These are phyloP conservation scores for Quercus tomentella DNA, from an alignment of 331 rosid species.

Conservation along the genomic window DNA sequence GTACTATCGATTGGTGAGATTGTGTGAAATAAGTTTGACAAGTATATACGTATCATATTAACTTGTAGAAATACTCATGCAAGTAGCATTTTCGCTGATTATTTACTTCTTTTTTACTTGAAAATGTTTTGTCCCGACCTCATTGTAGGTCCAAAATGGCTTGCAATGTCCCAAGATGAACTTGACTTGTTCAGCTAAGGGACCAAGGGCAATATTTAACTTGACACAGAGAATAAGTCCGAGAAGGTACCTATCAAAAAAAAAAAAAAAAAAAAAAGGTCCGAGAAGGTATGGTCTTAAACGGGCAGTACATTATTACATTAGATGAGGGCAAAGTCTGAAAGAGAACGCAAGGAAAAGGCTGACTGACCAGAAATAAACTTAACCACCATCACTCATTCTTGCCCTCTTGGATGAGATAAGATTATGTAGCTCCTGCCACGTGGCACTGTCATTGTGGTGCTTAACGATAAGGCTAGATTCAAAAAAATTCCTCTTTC, in stretches of 20 bases:
- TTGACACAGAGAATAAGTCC: neutral
- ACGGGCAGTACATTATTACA: slow-evolving; percentile 3
- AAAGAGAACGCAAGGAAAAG: neutral
- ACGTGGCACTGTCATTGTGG: slow-evolving; percentile 51
- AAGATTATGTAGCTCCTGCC: slow-evolving; percentile 39
- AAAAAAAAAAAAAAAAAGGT: neutral
- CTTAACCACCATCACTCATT: slow-evolving; percentile 51
- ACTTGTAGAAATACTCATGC: too few species aligned
- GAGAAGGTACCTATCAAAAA: too few species aligned
- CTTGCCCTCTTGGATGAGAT: slow-evolving; percentile 33
- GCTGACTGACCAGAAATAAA: neutral
- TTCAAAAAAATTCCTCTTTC: slow-evolving; percentile 19
- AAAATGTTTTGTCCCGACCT: too few species aligned
- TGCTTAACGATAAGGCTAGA: slow-evolving; percentile 45
- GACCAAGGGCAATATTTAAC: slow-evolving; percentile 3
- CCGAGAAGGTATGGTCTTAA: slow-evolving; percentile 11
- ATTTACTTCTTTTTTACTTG: too few species aligned
- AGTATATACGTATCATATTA: too few species aligned
- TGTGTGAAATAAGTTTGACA: too few species aligned
- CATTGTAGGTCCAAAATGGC: neutral
- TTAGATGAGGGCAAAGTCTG: neutral
- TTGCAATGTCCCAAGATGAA: neutral
- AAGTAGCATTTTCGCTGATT: too few species aligned
- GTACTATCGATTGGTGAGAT: too few species aligned
- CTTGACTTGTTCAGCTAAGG: neutral